Percentiles rank a stretch among this genome's conserved stretches.
Evolutionary conservation across 495 filamentous ascomycete genomes (phyloP).

Genomic region (Wilcoxina mikolae): DNA sequence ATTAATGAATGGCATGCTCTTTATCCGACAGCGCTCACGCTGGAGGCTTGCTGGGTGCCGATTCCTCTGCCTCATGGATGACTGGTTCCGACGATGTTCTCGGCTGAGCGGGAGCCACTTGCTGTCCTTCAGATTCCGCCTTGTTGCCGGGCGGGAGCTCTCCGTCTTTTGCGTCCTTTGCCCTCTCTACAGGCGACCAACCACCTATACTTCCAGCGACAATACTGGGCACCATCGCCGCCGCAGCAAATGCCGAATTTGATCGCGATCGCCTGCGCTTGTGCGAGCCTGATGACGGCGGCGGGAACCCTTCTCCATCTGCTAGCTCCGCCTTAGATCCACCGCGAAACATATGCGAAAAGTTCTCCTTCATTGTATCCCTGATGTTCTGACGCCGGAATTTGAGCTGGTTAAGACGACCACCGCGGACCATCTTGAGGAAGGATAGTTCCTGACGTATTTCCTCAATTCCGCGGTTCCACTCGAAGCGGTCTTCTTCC

Average conservation of each 20-base stretch:
- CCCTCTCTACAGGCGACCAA: constrained; percentile 55
- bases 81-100: too few relatives aligned
- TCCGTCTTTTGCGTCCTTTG: too few relatives aligned
- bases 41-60: too few relatives aligned
- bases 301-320: constrained; percentile 6
- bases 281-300: constrained; percentile 15
- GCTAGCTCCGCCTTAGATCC: constrained; percentile 19
- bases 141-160: too few relatives aligned
- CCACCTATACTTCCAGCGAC: constrained; percentile 58
- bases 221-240: constrained; percentile 51
- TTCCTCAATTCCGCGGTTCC: constrained; percentile 47
- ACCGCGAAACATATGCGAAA: constrained; percentile 16
- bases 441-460: constrained; percentile 71
- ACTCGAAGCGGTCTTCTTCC: constrained; percentile 44
- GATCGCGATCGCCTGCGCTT: constrained; percentile 46
- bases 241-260: constrained; percentile 55
- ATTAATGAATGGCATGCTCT: too few relatives aligned
- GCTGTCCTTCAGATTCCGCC: too few relatives aligned
- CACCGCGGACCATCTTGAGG: constrained; percentile 80
- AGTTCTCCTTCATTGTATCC: constrained; percentile 15
- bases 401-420: constrained; percentile 71
- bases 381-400: constrained; percentile 33
- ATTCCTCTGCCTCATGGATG: too few relatives aligned
- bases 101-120: too few relatives aligned
- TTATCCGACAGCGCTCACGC: too few relatives aligned